Evolutionary conservation across 139 green algal genomes (phyloP), one percentile per base, ranked within the genome.

Genomic region (Closterium sp.): DNA sequence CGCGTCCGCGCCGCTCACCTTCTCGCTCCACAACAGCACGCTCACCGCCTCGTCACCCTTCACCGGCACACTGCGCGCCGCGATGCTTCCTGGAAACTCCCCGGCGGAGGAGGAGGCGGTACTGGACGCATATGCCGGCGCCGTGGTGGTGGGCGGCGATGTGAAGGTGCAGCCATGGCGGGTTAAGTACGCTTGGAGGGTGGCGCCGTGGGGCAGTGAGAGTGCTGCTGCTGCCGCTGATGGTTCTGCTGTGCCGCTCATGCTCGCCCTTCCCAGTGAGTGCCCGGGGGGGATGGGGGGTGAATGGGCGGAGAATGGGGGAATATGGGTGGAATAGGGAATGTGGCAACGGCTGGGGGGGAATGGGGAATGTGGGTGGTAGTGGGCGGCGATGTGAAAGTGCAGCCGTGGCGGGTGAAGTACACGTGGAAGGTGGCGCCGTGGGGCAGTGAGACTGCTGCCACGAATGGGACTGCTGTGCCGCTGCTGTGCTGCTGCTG

Each of bases 1-100:
- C 90, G 45, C 90, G 32, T 93, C 90, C 31, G 28, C 62, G 1
- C 85, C 85, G 1, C 30, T 93, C n/a, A 21, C 21, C 31, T 87
- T 93, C 79, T 29, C 31, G 0, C 27, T 22, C 28, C 10, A 21
- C 85, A 79, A 79, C 62, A 79, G 19, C 62, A 79, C 62, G 62
- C 85, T 87, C 85, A 87, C 28, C 13, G 85, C 85, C n/a, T 32
- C 85, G 7, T 87, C 85, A 32, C 85, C 85, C 28, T 87, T 87
- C 85, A 32, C 85, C 22, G 85, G 85, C 85, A 87, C 85, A 27
- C n/a, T 87, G 28, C 85, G 94, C 11, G 31, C 94, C 2, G 94
- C 93, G 9, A 19, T 96, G 13, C n/a, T 95, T 24, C 73, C 79
- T 9, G 91, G 29, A 85, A 29, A n/a, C 24, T 38, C 85, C 85